phyloP scores from a whole-genome alignment of 2,329 filamentous ascomycete genomes.

The Cephalotrichum gorgonifer region DNA sequence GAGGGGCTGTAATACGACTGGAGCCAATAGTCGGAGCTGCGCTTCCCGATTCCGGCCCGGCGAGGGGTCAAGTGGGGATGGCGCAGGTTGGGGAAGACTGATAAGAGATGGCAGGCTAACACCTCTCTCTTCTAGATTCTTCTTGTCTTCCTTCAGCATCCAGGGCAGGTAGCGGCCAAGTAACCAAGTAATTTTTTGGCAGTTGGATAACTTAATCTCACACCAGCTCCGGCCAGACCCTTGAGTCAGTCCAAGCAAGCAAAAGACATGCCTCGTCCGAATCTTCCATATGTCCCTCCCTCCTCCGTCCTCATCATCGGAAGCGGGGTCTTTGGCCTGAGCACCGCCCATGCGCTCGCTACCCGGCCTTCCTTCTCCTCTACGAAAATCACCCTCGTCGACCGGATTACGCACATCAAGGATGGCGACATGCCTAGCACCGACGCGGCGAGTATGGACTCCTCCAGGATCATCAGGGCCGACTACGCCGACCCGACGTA shows the following conservation, averaged over 20 bases:
- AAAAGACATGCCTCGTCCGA: not conserved
- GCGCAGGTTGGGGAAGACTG: too few species aligned
- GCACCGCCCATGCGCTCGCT: conserved; percentile 57
- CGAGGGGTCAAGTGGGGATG: too few species aligned
- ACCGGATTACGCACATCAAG: conserved; percentile 30
- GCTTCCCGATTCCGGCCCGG: too few species aligned
- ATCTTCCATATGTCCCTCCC: conserved; percentile 16
- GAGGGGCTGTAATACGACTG: too few species aligned
- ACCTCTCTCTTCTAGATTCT: too few species aligned
- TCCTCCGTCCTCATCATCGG: conserved; percentile 57
- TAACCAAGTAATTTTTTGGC: too few species aligned
- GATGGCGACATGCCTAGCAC: conserved; percentile 44
- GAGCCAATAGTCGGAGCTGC: too few species aligned
- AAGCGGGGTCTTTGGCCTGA: conserved; percentile 53
- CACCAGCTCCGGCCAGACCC: too few species aligned
- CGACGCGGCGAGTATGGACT: conserved; percentile 52
- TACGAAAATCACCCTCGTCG: conserved; percentile 48
- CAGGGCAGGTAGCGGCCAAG: too few species aligned
- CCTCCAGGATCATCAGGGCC: conserved; percentile 52
- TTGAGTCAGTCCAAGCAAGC: not conserved
- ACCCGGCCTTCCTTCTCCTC: conserved; percentile 44
- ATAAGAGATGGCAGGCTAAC: too few species aligned
- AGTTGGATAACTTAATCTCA: too few species aligned
- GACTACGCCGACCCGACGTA: conserved; percentile 81
- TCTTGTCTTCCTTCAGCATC: too few species aligned